Evolutionary conservation across 352 stramenopile genomes (phyloP).

Genomic region (Pythium scleroteichum): DNA sequence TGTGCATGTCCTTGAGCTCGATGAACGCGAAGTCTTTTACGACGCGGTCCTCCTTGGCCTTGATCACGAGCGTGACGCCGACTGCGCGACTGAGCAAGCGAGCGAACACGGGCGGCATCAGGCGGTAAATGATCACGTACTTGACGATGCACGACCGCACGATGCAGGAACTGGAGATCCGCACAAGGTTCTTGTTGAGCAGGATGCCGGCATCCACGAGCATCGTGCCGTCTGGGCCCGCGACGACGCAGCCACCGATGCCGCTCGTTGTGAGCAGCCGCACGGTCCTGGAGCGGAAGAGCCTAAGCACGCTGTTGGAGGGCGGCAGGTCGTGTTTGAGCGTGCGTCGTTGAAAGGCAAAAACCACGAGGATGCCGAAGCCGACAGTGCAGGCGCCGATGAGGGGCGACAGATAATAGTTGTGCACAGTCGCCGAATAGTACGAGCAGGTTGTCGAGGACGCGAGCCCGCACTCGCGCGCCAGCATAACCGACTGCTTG

Average conservation of each 20-base stretch:
- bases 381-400: slow-evolving; percentile 14
- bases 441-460: slow-evolving; percentile 25
- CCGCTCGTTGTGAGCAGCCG: not conserved
- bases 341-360: not conserved
- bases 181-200: slow-evolving; percentile 32
- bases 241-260: slow-evolving; percentile 14
- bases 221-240: not conserved
- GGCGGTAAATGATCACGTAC: slow-evolving; percentile 27
- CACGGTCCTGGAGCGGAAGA: slow-evolving; percentile 15
- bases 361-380: slow-evolving; percentile 18
- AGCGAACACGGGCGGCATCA: slow-evolving; percentile 16
- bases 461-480: slow-evolving; percentile 13
- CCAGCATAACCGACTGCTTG: slow-evolving; percentile 15
- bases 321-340: slow-evolving; percentile 9
- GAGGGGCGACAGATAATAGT: slow-evolving; percentile 25
- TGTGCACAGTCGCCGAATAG: slow-evolving; percentile 14
- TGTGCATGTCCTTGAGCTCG: slow-evolving; percentile 30
- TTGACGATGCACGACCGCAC: slow-evolving; percentile 26
- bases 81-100: slow-evolving; percentile 21
- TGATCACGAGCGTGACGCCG: slow-evolving; percentile 21
- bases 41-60: slow-evolving; percentile 12
- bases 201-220: slow-evolving; percentile 25
- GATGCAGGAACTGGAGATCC: slow-evolving; percentile 16
- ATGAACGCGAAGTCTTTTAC: slow-evolving; percentile 13
- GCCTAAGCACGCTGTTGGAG: slow-evolving; percentile 17